Conservation (phyloP, 352 stramenopile species). For the Thalassiosira livingstoniorum region DNA sequence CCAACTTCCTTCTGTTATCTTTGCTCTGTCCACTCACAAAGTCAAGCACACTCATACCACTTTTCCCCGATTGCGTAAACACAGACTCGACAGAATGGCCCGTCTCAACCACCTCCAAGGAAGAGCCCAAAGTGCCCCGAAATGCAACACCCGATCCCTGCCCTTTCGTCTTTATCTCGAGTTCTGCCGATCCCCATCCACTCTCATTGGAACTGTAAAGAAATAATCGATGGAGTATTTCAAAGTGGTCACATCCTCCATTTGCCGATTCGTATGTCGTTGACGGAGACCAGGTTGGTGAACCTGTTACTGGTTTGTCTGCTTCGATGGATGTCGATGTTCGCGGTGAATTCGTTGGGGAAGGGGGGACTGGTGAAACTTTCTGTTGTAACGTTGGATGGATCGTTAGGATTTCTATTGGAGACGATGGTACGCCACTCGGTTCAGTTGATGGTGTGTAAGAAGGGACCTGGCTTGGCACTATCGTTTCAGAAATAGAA, state of each 20-base stretch:
- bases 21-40: no score
- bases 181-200: slow-evolving; percentile 28
- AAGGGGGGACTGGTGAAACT: not conserved
- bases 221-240: slow-evolving; percentile 34
- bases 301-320: not conserved
- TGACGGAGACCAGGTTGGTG: slow-evolving; percentile 46
- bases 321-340: not conserved
- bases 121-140: slow-evolving; percentile 21
- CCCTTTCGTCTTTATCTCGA: slow-evolving; percentile 33
- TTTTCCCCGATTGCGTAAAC: slow-evolving; percentile 2
- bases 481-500: no score
- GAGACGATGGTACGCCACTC: not conserved
- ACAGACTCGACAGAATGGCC: slow-evolving; percentile 1
- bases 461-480: no score
- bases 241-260: slow-evolving; percentile 27
- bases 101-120: not conserved
- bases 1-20: no score
- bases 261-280: slow-evolving; percentile 32
- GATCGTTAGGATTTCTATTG: not conserved
- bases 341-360: not conserved
- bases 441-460: not conserved
- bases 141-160: slow-evolving; percentile 22
- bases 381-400: not conserved
- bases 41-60: no score
- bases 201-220: slow-evolving; percentile 33